Evolutionary conservation across 164 flowering plant genomes (phyloP), one percentile per base, ranked within the genome.

Genomic region (Vitis amurensis): DNA sequence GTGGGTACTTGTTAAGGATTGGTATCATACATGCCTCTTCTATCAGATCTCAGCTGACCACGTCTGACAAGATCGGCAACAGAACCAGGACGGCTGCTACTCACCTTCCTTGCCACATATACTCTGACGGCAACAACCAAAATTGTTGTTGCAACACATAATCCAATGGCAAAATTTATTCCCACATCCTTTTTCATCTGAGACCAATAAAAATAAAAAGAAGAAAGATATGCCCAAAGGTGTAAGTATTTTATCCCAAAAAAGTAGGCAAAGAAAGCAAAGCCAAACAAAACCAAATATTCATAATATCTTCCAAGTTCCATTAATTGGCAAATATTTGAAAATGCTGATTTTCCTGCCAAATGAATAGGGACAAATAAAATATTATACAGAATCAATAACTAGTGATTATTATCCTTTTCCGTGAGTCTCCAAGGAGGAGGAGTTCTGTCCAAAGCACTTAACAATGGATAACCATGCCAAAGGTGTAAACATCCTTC

Each of bases 1-100:
- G 9, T 13, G 4, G 52, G 23, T 2, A 58, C 8, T 12, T 61
- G 44, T 37, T 48, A 63, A 68, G 71, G 70, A 57, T 74, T 27
- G 73, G 68, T 67, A 77, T 79, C 99, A 78, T 95, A 95, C 99
- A 95, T 93, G 98, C 99, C 98, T 93, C 98, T 88, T 86, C 91
- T 91, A 90, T 95, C 98, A 68, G 97, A 91, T 84, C 90, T 87
- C 68, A 95, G 77, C 80, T 93, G 99, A 27, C 99, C 98, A 64
- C 98, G 93, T 67, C 93, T 88, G 48, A 95, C 97, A 77, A 93
- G 97, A 83, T 95, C 97, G 66, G 91, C 97, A 3, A 95, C 96
- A 68, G 99, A 85, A 50, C 99, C 99, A 68, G 89, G 86, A 63
- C 73, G 82, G 56, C 70, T 79, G 63, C 77, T 14, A 62, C 82